phyloP scores from a whole-genome alignment of 192 early-diverging fungal species.

The Funneliformis mosseae region DNA sequence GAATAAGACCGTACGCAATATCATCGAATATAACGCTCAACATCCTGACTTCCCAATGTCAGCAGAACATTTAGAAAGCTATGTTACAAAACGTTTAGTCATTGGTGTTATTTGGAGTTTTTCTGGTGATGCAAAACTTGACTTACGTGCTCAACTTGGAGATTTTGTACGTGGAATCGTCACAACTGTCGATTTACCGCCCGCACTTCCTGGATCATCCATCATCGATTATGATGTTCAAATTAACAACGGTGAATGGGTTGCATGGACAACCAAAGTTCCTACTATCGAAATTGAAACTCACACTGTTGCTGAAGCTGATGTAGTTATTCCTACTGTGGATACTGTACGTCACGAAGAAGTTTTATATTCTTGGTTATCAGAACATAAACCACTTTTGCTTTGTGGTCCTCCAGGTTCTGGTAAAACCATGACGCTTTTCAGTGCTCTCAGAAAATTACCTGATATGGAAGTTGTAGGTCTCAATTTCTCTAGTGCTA shows the following conservation, averaged over 20 bases:
- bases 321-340: constrained; percentile 96
- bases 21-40: constrained; percentile 88
- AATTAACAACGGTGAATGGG: constrained; percentile 82
- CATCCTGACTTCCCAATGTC: constrained; percentile 95
- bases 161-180: constrained; percentile 77
- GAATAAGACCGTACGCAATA: constrained; percentile 80
- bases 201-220: constrained; percentile 45
- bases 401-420: constrained; percentile 99
- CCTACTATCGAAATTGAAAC: constrained; percentile 95
- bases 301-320: constrained; percentile 84
- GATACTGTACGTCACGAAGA: constrained; percentile 98
- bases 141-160: constrained; percentile 70
- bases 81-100: constrained; percentile 81
- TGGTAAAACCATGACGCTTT: constrained; percentile 99
- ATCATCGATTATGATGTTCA: constrained; percentile 92
- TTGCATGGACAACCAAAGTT: constrained; percentile 86
- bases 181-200: constrained; percentile 76
- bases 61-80: constrained; percentile 72
- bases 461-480: constrained; percentile 96
- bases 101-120: constrained; percentile 93
- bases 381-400: constrained; percentile 92
- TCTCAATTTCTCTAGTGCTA: constrained; percentile 99
- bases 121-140: constrained; percentile 83
- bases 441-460: constrained; percentile 91
- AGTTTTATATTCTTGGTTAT: constrained; percentile 92